Evolutionary conservation across 345 rosid genomes (phyloP), one percentile per base, ranked within the genome.

Genomic region (Citrus australasica): DNA sequence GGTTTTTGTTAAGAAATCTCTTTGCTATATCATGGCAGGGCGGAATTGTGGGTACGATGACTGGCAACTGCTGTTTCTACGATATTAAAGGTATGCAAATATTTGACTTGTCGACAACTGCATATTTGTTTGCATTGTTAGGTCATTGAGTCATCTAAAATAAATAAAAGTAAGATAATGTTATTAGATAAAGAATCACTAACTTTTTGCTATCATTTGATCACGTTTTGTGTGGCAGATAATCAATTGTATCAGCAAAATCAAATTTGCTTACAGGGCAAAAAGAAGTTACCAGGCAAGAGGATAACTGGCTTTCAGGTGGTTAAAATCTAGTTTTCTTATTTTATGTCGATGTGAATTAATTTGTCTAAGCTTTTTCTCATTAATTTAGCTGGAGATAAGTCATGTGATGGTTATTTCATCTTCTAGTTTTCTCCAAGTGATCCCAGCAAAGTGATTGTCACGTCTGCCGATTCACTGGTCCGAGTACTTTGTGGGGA

Each of bases 231-330:
- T 73, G 53, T 58, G 56, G 66, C 88, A 93, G 97, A 87, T 79
- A 82, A 91, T 76, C 86, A 76, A 59, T 74, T 91, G 79, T 83
- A 85, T 67, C 78, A 85, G 82, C 91, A 82, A 27, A 80, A 79
- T 77, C 88, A 89, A 80, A 76, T 91, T 71, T 81, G 82, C 79
- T 68, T 93, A 75, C 90, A 93, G 72, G 85, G 94, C 62, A 90
- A 86, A 82, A 91, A 90, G 84, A 93, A 93, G 84, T 78, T 78
- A 30, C 75, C 88, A n/a, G 89, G 91, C 85, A 90, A 86, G 86
- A 84, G 93, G 75, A 88, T 91, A 78, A 91, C 93, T 61, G 95
- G 94, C 72, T 93, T 93, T 82, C 90, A 93, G 92, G 92, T 87
- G 25, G 60, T 66, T 35, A 61, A 9, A 17, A 63, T 59, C 37